Conservation (phyloP, 2,329 filamentous ascomycete genomes). For the Venturia pyrina region DNA sequence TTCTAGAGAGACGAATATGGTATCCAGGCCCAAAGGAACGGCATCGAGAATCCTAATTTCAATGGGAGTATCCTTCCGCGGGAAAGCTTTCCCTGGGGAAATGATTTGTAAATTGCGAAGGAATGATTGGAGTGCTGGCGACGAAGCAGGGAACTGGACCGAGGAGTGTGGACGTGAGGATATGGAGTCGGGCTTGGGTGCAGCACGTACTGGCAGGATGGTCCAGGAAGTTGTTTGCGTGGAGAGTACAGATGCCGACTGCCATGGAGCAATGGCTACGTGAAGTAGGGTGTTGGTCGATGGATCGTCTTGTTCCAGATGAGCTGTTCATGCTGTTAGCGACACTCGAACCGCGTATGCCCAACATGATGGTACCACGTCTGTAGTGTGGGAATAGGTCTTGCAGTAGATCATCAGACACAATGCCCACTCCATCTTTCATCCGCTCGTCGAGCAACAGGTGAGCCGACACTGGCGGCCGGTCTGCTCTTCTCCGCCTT, state of each 20-base stretch:
- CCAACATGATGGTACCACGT: slow-evolving; percentile 17
- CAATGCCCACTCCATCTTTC: slow-evolving; percentile 72
- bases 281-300: slow-evolving; percentile 34
- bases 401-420: slow-evolving; percentile 77
- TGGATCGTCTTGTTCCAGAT: neutral
- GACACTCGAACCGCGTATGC: neutral
- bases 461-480: slow-evolving; percentile 66
- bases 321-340: neutral
- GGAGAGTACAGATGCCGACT: slow-evolving; percentile 41
- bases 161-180: slow-evolving; percentile 55
- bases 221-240: slow-evolving; percentile 66
- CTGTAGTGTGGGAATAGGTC: slow-evolving; percentile 58
- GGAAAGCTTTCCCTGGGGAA: slow-evolving; percentile 61
- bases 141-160: slow-evolving; percentile 66
- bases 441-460: slow-evolving; percentile 78
- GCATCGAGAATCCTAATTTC: slow-evolving; percentile 80
- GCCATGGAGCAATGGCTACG: slow-evolving; percentile 66
- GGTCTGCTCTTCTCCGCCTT: slow-evolving; percentile 45
- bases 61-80: slow-evolving; percentile 64
- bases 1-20: slow-evolving; percentile 78
- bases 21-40: slow-evolving; percentile 68
- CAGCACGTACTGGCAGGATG: slow-evolving; percentile 61
- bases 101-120: slow-evolving; percentile 61
- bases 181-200: slow-evolving; percentile 22
- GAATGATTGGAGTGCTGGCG: slow-evolving; percentile 67